Conservation (phyloP, 345 rosid genomes). For the Moringa oleifera region DNA sequence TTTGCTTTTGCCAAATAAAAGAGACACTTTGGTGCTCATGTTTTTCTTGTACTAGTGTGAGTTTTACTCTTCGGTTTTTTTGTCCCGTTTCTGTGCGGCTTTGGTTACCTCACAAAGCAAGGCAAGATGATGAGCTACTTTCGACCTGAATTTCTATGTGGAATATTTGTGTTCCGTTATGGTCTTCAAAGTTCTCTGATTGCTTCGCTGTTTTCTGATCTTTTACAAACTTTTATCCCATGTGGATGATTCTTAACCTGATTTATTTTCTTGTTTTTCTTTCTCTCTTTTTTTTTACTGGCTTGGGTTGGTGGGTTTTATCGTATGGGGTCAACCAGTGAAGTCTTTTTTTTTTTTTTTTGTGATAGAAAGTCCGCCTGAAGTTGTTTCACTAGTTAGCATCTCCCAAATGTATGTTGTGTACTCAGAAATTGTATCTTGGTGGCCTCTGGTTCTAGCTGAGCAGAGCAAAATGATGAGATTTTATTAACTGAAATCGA, state of each 20-base stretch:
- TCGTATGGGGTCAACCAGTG: too few relatives aligned
- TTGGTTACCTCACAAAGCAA: not conserved
- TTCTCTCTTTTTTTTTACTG: not conserved
- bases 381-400: too few relatives aligned
- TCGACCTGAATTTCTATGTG: constrained; percentile 13
- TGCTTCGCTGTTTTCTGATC: constrained; percentile 8
- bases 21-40: not conserved
- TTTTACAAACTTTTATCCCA: too few relatives aligned
- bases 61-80: not conserved
- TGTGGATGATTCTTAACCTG: too few relatives aligned
- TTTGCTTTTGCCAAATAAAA: constrained; percentile 2
- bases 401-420: not conserved
- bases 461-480: constrained; percentile 25
- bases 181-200: constrained; percentile 40
- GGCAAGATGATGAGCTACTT: constrained; percentile 17
- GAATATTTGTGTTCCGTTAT: constrained; percentile 7
- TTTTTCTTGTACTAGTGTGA: not conserved
- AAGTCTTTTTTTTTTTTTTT: too few relatives aligned
- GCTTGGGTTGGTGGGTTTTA: too few relatives aligned
- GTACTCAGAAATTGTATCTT: not conserved
- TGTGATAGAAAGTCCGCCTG: too few relatives aligned
- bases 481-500: constrained; percentile 18
- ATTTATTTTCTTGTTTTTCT: too few relatives aligned
- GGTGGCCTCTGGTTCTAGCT: not conserved
- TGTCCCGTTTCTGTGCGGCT: not conserved